Evolutionary conservation across 1,284 basidiomycete genomes (phyloP).

Genomic region (Puccinia brachypodii): DNA sequence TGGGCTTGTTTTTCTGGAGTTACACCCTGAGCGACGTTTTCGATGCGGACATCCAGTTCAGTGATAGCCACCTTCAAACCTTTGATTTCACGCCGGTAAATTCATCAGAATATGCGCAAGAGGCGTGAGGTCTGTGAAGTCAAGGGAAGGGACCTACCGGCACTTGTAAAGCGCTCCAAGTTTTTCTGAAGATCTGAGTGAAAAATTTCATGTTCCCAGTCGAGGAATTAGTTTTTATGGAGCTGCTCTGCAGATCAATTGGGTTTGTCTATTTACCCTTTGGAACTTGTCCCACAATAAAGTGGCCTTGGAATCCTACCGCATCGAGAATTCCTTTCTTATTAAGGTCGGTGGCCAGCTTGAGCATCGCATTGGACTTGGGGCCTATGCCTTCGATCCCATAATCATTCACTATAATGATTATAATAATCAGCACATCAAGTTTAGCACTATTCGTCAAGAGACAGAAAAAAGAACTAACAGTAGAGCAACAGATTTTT

Average conservation of each 20-base stretch:
- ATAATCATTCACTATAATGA: slow-evolving; percentile 17
- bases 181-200: slow-evolving; percentile 1
- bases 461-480: not conserved
- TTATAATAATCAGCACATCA: too few species aligned
- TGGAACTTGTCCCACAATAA: slow-evolving; percentile 9
- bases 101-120: too few species aligned
- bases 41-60: slow-evolving; percentile 26
- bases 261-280: not conserved
- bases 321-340: not conserved
- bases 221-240: too few species aligned
- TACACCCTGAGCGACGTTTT: not conserved
- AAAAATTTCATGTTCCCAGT: too few species aligned
- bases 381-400: not conserved
- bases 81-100: too few species aligned
- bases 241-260: too few species aligned
- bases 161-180: slow-evolving; percentile 5
- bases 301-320: slow-evolving; percentile 25
- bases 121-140: too few species aligned
- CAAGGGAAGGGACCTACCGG: not conserved
- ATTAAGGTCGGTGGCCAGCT: not conserved
- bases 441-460: not conserved
- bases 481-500: not conserved
- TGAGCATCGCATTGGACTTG: slow-evolving; percentile 1
- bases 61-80: slow-evolving; percentile 27
- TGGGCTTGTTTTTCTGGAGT: not conserved